Evolutionary conservation across 306 rosid species (phyloP).

Genomic region (Cucurbita ficifolia): DNA sequence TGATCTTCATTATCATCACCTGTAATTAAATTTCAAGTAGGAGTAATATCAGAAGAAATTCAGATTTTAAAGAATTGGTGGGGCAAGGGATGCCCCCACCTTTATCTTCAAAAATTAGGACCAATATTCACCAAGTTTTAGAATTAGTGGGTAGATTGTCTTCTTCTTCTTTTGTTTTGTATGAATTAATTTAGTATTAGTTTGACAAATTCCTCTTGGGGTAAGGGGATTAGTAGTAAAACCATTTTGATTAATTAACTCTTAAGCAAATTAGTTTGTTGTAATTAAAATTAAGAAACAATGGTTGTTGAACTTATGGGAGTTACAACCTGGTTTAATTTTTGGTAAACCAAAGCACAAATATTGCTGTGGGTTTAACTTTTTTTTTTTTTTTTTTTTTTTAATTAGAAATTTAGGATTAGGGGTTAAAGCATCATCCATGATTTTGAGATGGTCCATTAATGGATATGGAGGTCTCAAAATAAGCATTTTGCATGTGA

Average conservation of each 20-base stretch:
- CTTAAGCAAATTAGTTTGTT: constrained; percentile 40
- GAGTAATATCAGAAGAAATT: neutral
- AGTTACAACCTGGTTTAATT: constrained; percentile 46
- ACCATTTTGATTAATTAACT: neutral
- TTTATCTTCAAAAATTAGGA: neutral
- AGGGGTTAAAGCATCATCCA: constrained; percentile 11
- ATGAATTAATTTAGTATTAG: neutral
- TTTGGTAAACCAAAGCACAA: constrained; percentile 37
- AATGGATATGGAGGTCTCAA: constrained; percentile 71
- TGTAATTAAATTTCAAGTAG: constrained; percentile 6
- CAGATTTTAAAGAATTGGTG: neutral
- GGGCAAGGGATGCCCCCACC: neutral
- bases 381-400: constrained; percentile 16
- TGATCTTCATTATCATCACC: neutral
- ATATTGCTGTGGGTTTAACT: constrained; percentile 10
- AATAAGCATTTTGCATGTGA: constrained; percentile 48
- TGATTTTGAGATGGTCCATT: constrained; percentile 58
- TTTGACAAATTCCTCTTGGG: neutral
- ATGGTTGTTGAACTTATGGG: constrained; percentile 56
- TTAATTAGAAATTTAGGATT: neutral
- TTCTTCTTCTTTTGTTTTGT: neutral
- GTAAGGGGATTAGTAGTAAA: neutral
- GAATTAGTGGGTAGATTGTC: neutral
- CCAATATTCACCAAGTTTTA: neutral
- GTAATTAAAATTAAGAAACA: constrained; percentile 32